phyloP scores from a whole-genome alignment of 768 basidiomycete species.

The Pulveroboletus ravenelii region DNA sequence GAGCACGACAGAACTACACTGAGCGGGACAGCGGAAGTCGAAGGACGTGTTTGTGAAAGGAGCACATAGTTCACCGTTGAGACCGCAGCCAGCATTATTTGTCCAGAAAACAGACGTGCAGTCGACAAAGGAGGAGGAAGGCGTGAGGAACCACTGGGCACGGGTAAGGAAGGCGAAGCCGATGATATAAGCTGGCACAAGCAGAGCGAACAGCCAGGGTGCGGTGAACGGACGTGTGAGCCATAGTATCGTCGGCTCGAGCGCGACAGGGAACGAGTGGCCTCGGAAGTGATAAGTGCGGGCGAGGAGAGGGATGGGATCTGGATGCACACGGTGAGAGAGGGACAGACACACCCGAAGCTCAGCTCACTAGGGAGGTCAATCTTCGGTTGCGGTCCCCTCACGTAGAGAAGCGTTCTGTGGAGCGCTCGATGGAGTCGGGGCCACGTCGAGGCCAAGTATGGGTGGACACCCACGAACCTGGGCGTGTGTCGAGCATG shows the following conservation, averaged over 20 bases:
- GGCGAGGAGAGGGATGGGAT: slow-evolving; percentile 51
- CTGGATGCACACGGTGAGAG: slow-evolving; percentile 30
- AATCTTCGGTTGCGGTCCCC: slow-evolving; percentile 57
- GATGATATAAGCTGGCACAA: slow-evolving; percentile 62
- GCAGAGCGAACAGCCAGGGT: slow-evolving; percentile 50
- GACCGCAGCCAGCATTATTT: slow-evolving; percentile 65
- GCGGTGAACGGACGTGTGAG: slow-evolving; percentile 49
- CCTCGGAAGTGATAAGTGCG: slow-evolving; percentile 39
- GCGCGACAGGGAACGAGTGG: slow-evolving; percentile 35
- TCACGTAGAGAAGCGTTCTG: slow-evolving; percentile 35
- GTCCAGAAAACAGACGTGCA: slow-evolving; percentile 73
- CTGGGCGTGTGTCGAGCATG: not conserved
- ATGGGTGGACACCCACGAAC: slow-evolving; percentile 7
- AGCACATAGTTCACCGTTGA: slow-evolving; percentile 60
- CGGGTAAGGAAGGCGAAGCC: slow-evolving; percentile 68
- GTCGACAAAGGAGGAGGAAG: slow-evolving; percentile 55
- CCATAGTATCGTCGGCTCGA: slow-evolving; percentile 53
- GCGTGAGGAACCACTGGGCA: slow-evolving; percentile 67
- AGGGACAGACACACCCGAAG: not conserved
- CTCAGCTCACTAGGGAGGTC: slow-evolving; percentile 41
- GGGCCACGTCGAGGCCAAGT: slow-evolving; percentile 15
- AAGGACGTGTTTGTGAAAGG: slow-evolving; percentile 60
- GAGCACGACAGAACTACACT: slow-evolving; percentile 57
- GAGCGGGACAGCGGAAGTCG: slow-evolving; percentile 79
- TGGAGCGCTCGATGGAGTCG: slow-evolving; percentile 10